These are phyloP conservation scores for Euryodendron excelsum DNA, from an alignment of 148 eudicot species.

Conservation along the genomic window DNA sequence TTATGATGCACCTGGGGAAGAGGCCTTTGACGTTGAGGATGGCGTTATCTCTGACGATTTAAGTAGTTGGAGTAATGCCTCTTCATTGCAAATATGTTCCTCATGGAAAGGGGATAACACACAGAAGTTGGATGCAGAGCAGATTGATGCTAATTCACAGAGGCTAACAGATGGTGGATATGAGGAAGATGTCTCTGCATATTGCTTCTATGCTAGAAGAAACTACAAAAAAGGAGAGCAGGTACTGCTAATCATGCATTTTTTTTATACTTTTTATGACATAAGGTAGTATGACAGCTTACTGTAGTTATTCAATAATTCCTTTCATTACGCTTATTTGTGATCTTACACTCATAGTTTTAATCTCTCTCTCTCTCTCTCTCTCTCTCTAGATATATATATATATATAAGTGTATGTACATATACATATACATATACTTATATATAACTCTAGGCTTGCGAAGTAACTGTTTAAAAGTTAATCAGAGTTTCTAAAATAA, in stretches of 20 bases:
- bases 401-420: no score
- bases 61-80: constrained; percentile 16
- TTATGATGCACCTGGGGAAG: constrained; percentile 88
- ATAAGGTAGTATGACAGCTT: no score
- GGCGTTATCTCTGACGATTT: constrained; percentile 15
- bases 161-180: constrained; percentile 89
- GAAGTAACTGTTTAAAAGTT: no score
- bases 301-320: no score
- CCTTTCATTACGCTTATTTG: no score
- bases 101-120: constrained; percentile 22
- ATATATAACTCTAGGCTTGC: no score
- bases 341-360: no score
- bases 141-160: constrained; percentile 21
- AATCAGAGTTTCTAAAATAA: no score
- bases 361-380: no score
- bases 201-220: constrained; percentile 81
- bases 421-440: no score
- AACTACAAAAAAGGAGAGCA: constrained; percentile 70
- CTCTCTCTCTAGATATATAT: no score
- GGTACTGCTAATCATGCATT: constrained; percentile 39
- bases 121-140: constrained; percentile 30
- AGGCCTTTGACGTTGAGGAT: constrained; percentile 23
- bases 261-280: no score
- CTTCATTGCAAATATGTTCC: constrained; percentile 16
- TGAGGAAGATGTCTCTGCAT: constrained; percentile 58